Evolutionary conservation across 192 early-diverging fungal genomes (phyloP), one percentile per base, ranked within the genome.

Genomic region (Coemansia aciculifera): DNA sequence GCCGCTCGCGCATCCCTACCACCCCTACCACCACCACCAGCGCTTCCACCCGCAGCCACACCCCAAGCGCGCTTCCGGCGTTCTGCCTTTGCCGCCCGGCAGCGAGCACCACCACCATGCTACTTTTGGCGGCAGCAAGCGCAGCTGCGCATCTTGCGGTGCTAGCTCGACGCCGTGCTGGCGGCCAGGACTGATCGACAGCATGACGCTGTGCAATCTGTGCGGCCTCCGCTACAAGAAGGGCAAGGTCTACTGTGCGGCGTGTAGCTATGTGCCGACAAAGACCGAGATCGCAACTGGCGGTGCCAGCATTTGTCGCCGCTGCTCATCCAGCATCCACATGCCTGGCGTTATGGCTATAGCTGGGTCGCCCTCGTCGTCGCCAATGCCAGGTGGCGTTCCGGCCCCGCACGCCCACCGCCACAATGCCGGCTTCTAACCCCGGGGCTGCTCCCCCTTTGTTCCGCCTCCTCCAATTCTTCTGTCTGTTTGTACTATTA

Each of bases 171-270:
- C 84, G 36, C 84, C 84, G 62, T 85, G 84, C 76, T 85, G 84
- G 84, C 78, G 84, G 67, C 84, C 84, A 34, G 84, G 84, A 49
- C 76, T 81, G 84, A 79, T 81, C 68, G 73, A 85, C 71, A 67
- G 67, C 66, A 81, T 76, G 72, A 81, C 78, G 34, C 84, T 85
- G 51, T 85, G 84, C 74, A 85, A 85, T 63, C 73, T 71, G 64
- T 85, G 84, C 43, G 84, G 84, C 44, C 61, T 85, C 68, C 64
- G 84, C 29, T 85, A 76, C 79, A 85, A 85, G 78, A 85, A 85
- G 79, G 79, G 78, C 75, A 78, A 74, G 62, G 79, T 85, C 24
- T 85, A 76, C 63, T 85, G 84, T 49, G 64, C 49, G 1, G 31
- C 56, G 17, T 85, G 84, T 71, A 72, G 72, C 75, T 85, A 85